phyloP scores from a whole-genome alignment of 2,329 filamentous ascomycete genomes.

The Trichoderma aggressivum region DNA sequence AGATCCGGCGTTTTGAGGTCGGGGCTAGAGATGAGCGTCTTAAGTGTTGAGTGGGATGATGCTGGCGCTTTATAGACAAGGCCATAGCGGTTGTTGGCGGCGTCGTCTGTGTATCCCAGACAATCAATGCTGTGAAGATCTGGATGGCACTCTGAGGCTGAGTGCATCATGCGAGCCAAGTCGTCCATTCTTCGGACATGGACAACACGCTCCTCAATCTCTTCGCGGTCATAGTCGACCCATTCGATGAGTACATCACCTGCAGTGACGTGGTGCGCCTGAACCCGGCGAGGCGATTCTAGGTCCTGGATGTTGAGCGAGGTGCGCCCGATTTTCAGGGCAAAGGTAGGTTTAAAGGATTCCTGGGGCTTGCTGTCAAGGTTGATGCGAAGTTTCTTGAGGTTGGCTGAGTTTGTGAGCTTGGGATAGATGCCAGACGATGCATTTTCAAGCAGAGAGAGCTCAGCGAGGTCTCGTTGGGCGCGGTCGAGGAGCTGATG shows the following conservation, averaged over 20 bases:
- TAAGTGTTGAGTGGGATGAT: conserved; percentile 37
- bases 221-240: conserved; percentile 44
- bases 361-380: conserved; percentile 41
- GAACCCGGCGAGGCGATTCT: conserved; percentile 26
- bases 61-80: conserved; percentile 41
- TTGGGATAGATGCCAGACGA: conserved; percentile 41
- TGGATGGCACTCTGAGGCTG: conserved; percentile 42
- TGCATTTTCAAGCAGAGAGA: conserved; percentile 42
- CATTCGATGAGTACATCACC: conserved; percentile 43
- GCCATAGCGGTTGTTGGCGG: conserved; percentile 38
- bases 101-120: conserved; percentile 45
- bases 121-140: conserved; percentile 48
- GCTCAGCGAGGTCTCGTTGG: conserved; percentile 39
- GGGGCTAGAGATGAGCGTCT: conserved; percentile 37
- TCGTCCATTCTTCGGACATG: conserved; percentile 46
- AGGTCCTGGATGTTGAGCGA: conserved; percentile 28
- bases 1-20: conserved; percentile 45
- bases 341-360: conserved; percentile 42
- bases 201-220: conserved; percentile 40
- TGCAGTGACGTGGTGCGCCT: conserved; percentile 33
- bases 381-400: conserved; percentile 47
- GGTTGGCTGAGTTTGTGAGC: conserved; percentile 40
- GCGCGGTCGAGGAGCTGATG: conserved; percentile 46
- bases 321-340: conserved; percentile 37
- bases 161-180: conserved; percentile 46